Evolutionary conservation across 2,329 filamentous ascomycete genomes (phyloP).

Genomic region (Pseudogymnoascus sp.): DNA sequence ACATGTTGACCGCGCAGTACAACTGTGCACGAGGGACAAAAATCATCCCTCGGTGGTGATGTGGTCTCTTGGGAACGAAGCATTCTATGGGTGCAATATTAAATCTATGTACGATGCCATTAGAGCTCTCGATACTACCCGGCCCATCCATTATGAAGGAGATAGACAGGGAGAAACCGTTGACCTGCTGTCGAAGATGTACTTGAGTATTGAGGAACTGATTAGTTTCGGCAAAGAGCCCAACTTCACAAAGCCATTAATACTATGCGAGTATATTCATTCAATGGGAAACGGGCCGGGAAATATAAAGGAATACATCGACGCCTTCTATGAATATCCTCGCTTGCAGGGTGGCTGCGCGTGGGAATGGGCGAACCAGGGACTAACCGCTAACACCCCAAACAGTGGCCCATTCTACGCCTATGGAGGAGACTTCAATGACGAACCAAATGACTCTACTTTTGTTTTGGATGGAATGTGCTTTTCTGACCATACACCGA

Average conservation of each 20-base stretch:
- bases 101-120: conserved; percentile 39
- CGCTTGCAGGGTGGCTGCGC: conserved; percentile 47
- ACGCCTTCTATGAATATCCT: conserved; percentile 45
- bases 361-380: conserved; percentile 41
- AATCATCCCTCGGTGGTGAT: conserved; percentile 47
- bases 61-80: conserved; percentile 50
- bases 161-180: background rate
- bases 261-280: conserved; percentile 49
- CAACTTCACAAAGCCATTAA: conserved; percentile 42
- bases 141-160: conserved; percentile 12
- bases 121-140: background rate
- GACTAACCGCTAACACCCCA: conserved; percentile 30
- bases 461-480: conserved; percentile 39
- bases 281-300: conserved; percentile 70
- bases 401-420: conserved; percentile 34
- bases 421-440: conserved; percentile 40
- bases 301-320: conserved; percentile 57
- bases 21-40: conserved; percentile 46
- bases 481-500: conserved; percentile 35
- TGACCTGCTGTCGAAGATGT: conserved; percentile 11
- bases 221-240: background rate
- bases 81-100: conserved; percentile 47
- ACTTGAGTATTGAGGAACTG: background rate
- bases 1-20: conserved; percentile 26
- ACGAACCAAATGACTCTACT: conserved; percentile 36